Conservation (phyloP, 2,329 filamentous ascomycete species). For the Phaeosphaeria sp. region DNA sequence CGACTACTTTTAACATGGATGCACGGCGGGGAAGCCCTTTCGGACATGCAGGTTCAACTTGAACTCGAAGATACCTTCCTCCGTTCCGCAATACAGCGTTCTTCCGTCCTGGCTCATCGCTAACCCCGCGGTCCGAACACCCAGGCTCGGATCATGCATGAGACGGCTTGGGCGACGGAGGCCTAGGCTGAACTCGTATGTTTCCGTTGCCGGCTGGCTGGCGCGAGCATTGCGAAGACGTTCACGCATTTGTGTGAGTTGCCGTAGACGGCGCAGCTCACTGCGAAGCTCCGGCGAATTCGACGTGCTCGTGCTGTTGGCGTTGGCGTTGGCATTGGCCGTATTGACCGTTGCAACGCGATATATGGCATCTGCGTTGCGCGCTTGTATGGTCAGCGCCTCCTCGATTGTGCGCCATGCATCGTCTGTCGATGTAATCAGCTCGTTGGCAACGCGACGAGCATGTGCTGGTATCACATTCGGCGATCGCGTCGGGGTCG, state of each 20-base stretch:
- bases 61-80: constrained; percentile 79
- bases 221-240: constrained; percentile 44
- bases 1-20: constrained; percentile 37
- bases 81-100: constrained; percentile 57
- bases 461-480: constrained; percentile 41
- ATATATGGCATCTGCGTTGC: constrained; percentile 18
- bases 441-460: constrained; percentile 36
- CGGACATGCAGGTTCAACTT: constrained; percentile 69
- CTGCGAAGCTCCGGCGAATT: constrained; percentile 40
- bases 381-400: constrained; percentile 49
- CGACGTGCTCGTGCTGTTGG: constrained; percentile 23
- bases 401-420: constrained; percentile 59
- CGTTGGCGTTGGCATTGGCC: constrained; percentile 3
- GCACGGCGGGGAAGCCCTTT: constrained; percentile 56
- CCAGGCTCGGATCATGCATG: constrained; percentile 41
- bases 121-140: constrained; percentile 55
- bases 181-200: constrained; percentile 34
- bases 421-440: constrained; percentile 46
- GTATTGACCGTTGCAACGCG: constrained; percentile 18
- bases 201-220: constrained; percentile 27
- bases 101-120: constrained; percentile 58
- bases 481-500: constrained; percentile 39
- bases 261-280: constrained; percentile 44
- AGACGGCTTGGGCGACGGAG: constrained; percentile 32
- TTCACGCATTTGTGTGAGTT: constrained; percentile 46